Evolutionary conservation across 192 early-diverging fungal genomes (phyloP), one percentile per base, ranked within the genome.

Genomic region (Coemansia erecta): DNA sequence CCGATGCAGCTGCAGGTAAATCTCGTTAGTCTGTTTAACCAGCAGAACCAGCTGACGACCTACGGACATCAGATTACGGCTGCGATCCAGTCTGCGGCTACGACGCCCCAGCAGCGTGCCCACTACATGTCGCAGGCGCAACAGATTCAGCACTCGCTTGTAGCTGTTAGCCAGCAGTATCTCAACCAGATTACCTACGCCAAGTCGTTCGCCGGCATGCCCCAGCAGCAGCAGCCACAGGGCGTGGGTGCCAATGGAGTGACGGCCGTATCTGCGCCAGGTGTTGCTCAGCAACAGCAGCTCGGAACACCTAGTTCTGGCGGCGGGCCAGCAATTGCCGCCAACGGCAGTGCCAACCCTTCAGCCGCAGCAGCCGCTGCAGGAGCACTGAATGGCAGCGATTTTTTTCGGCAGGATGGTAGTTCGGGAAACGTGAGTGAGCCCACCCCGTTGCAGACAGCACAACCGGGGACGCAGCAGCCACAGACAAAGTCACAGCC

Each of bases 401-500:
- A 19, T 66, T 66, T 63, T 66, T 62, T 65, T 65, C 69, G 31
- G 53, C 56, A 60, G 53, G 62, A 69, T 60, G 63, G 60, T 48
- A 63, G 64, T 50, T 60, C 54, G 59, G 59, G 67, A 69, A 70
- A 61, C 68, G 62, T 60, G 63, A 69, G 58, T 65, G 62, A 68
- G 67, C 60, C 67, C 63, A 70, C 63, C 46, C 49, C 60, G 48
- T 22, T 31, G 35, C 54, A 47, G 49, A 1, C 62, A 65, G 70
- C 64, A 62, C 70, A 49, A 43, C 42, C 13, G 23, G 45, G 24
- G 21, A 56, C 53, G 15, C 31, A 17, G 40, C 53, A 39, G 41
- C 72, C 44, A 44, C 45, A 43, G 66, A 43, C 47, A 46, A 51
- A 31, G 49, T 4, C 49, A 12, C 49, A 51, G 49, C 28, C 49